Evolutionary conservation across 495 filamentous ascomycete genomes (phyloP).

Genomic region (Parathielavia hyrcaniae): DNA sequence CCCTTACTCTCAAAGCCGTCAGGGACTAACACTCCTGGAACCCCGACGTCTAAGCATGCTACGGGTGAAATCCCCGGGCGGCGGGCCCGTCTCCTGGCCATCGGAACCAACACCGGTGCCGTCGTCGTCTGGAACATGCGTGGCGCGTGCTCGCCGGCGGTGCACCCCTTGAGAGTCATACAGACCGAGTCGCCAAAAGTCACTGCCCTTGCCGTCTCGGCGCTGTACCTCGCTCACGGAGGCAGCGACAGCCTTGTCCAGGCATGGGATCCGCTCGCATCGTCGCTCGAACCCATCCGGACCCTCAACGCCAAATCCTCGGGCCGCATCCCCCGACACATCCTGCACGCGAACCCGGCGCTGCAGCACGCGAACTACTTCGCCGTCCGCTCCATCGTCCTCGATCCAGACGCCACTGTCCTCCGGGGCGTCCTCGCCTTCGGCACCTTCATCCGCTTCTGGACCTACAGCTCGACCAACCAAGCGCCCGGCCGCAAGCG

Average conservation of each 20-base stretch:
- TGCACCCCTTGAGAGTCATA: conserved; percentile 68
- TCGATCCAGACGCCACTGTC: conserved; percentile 83
- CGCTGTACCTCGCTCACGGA: conserved; percentile 83
- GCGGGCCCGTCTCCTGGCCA: conserved; percentile 70
- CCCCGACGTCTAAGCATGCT: conserved; percentile 26
- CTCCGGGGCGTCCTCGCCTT: conserved; percentile 90
- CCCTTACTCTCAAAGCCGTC: conserved; percentile 42
- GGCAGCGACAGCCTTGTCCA: conserved; percentile 94
- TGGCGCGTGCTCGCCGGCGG: conserved; percentile 44
- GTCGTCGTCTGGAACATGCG: conserved; percentile 84
- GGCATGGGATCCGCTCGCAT: conserved; percentile 91
- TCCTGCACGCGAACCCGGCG: conserved; percentile 35
- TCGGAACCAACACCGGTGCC: conserved; percentile 71
- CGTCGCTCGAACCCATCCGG: conserved; percentile 68
- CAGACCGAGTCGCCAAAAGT: conserved; percentile 88
- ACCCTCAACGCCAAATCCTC: conserved; percentile 87
- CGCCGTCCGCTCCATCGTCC: conserved; percentile 71
- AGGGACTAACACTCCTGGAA: conserved; percentile 19
- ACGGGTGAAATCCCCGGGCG: conserved; percentile 68
- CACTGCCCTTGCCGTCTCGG: conserved; percentile 76
- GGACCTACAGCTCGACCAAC: conserved; percentile 77
- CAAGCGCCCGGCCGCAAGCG: conserved; percentile 42
- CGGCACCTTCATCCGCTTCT: conserved; percentile 82
- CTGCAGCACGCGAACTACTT: conserved; percentile 60
- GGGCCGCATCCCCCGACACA: conserved; percentile 56